Evolutionary conservation across 257 asterid genomes (phyloP), one percentile per base, ranked within the genome.

Genomic region (Handroanthus guayacan): DNA sequence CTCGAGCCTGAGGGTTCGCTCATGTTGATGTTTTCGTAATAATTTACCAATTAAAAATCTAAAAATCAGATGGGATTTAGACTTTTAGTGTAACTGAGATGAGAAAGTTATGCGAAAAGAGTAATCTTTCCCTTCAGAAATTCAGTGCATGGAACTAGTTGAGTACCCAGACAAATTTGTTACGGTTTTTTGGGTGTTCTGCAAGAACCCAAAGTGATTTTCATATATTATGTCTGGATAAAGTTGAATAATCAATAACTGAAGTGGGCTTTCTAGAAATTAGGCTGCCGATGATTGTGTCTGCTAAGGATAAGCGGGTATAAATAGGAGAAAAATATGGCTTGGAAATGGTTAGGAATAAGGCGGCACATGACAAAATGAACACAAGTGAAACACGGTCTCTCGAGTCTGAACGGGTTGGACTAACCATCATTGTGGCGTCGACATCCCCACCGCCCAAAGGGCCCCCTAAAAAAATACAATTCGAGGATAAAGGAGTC

Each of bases 281-380:
- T 50, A 50, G 38, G 13, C n/a, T 34, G 69, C 48, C 7, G 72
- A 12, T 63, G 74, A 74, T 39, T 51, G 6, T 65, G 75, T 47
- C 11, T 44, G 64, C 31, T 36, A 20, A 31, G 18, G 8, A 4
- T 12, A 8, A 25, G 57, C 13, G 47, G 54, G 75, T 80, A 80
- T 80, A 62, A 75, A 80, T 80, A 80, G 38, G 60, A 69, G 48
- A 79, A 67, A 7, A 67, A 7, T 48, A n/a, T 48, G 25, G 54
- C 37, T 3, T 36, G 16, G 41, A 14, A 16, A 34, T 44, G 31
- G 8, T 43, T 43, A 20, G 14, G 2, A 73, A 11, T 8, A 5
- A 17, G 45, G 77, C 11, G 58, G 76, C 68, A 47, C 61, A 44
- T 75, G 66, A 48, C 16, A 5, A 47, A 66, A n/a, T 36, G 44